Evolutionary conservation across 164 flowering plant genomes (phyloP).

Genomic region (Liriodendron chinense): DNA sequence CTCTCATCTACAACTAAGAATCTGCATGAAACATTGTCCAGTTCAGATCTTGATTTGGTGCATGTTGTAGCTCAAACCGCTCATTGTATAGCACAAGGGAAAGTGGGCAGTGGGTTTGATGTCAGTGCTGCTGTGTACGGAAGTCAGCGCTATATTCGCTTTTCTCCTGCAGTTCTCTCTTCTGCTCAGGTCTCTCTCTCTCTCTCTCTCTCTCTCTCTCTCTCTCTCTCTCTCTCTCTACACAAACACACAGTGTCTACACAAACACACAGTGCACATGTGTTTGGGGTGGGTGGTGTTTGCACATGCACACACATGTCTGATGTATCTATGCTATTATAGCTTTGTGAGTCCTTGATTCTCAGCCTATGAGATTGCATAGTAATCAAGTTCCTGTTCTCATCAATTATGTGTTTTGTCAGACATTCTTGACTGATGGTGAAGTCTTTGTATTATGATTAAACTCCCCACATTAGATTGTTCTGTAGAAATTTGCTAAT

Average conservation of each 20-base stretch:
- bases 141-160: slow-evolving; percentile 93
- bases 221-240: slow-evolving; percentile 1
- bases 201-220: slow-evolving; percentile 20
- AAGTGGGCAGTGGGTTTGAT: slow-evolving; percentile 99
- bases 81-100: slow-evolving; percentile 98
- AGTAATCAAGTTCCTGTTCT: not conserved
- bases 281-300: too few relatives aligned
- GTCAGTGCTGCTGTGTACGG: slow-evolving; percentile 99
- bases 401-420: not conserved
- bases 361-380: not conserved
- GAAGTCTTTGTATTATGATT: too few relatives aligned
- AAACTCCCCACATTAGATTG: too few relatives aligned
- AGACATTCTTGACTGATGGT: too few relatives aligned
- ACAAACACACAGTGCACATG: not conserved
- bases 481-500: too few relatives aligned
- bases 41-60: slow-evolving; percentile 65
- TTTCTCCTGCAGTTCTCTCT: slow-evolving; percentile 88
- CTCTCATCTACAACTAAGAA: slow-evolving; percentile 38
- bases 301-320: not conserved
- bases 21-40: slow-evolving; percentile 18
- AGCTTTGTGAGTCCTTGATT: not conserved
- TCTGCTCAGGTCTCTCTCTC: slow-evolving; percentile 81
- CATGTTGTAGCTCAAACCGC: slow-evolving; percentile 91
- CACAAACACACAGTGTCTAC: not conserved
- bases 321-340: not conserved